phyloP scores from a whole-genome alignment of 257 asterid genomes.

The Solanum pinnatisectum region DNA sequence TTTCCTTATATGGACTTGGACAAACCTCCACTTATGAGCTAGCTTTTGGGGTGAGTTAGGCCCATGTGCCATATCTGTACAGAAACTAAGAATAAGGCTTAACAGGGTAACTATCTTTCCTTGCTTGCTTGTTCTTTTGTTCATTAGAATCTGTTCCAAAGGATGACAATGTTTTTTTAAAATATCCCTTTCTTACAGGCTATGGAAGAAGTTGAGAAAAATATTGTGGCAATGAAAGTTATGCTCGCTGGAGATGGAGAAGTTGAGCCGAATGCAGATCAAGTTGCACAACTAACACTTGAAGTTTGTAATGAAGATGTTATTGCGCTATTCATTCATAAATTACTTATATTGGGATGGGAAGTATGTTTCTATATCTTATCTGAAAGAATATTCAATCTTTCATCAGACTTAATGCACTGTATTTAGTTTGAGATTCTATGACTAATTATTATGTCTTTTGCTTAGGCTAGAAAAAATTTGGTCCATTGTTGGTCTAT shows the following conservation, averaged over 20 bases:
- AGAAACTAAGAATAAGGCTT: not conserved
- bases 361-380: conserved; percentile 57
- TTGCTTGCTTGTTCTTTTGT: conserved; percentile 1
- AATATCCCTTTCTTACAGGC: conserved; percentile 38
- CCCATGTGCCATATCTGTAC: not conserved
- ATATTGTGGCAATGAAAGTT: conserved; percentile 64
- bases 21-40: not conserved
- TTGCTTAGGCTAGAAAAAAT: conserved; percentile 72
- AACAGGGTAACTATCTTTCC: not conserved
- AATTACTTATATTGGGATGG: conserved; percentile 86
- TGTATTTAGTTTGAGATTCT: conserved; percentile 2
- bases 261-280: conserved; percentile 72
- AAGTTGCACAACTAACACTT: conserved; percentile 60
- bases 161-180: not conserved
- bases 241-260: conserved; percentile 95
- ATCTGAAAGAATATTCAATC: not conserved
- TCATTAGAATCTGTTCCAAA: not conserved
- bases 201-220: conserved; percentile 97
- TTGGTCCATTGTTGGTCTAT: conserved; percentile 89
- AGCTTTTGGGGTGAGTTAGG: not conserved
- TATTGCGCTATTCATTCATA: conserved; percentile 80
- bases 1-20: not conserved
- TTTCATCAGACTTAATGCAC: not conserved
- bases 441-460: conserved; percentile 10
- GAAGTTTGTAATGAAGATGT: conserved; percentile 86